Conservation (phyloP, 1,284 basidiomycete genomes). For the Pyrrhoderma noxium region DNA sequence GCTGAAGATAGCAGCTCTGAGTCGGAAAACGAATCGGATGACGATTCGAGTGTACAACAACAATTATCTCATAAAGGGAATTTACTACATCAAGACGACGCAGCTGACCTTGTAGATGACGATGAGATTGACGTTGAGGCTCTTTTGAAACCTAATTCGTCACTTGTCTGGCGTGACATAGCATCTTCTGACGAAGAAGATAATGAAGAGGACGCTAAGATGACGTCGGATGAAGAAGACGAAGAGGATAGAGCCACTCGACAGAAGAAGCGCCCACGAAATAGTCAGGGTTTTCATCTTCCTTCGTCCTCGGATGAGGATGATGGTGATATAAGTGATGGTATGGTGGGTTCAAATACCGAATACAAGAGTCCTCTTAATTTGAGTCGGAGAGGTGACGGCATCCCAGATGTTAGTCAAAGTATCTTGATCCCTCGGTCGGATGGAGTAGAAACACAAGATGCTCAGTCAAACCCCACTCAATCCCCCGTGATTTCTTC, state of each 20-base stretch:
- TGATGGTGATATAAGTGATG: conserved; percentile 12
- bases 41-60: too few relatives aligned
- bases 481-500: neutral
- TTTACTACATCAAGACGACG: too few relatives aligned
- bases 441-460: too few relatives aligned
- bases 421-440: neutral
- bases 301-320: conserved; percentile 11
- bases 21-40: conserved; percentile 5
- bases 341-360: conserved; percentile 4
- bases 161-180: conserved; percentile 2
- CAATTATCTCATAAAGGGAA: too few relatives aligned
- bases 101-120: too few relatives aligned
- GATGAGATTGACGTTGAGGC: conserved; percentile 1
- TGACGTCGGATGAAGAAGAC: conserved; percentile 11
- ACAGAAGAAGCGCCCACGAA: conserved; percentile 1
- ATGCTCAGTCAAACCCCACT: neutral
- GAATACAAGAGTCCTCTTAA: too few relatives aligned
- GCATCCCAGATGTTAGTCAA: neutral
- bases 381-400: too few relatives aligned
- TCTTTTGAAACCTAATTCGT: conserved; percentile 5
- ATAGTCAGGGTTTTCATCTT: neutral
- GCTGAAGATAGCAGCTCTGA: conserved; percentile 30
- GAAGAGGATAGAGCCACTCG: neutral
- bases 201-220: neutral
- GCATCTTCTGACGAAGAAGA: conserved; percentile 1